Percentiles rank a stretch among this genome's conserved stretches.
Conservation (phyloP, 2,329 filamentous ascomycete genomes). For the Penicillium vulpinum region DNA sequence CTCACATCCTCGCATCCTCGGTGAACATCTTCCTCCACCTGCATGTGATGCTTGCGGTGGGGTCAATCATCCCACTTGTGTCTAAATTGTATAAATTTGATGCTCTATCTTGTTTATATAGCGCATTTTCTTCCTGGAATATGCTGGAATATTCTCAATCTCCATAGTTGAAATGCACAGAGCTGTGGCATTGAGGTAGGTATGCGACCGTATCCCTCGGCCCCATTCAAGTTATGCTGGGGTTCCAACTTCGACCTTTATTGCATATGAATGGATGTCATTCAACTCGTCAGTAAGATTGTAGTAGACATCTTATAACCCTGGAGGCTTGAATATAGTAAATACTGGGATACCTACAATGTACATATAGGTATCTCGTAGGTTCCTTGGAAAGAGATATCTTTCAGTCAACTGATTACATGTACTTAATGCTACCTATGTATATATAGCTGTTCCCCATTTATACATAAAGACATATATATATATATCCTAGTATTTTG, state of each 20-base stretch:
- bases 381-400: not conserved
- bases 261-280: not conserved
- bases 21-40: not conserved
- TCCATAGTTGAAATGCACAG: not conserved
- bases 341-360: not conserved
- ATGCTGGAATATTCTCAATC: not conserved
- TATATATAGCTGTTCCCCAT: too few species aligned
- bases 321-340: not conserved
- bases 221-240: not conserved
- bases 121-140: not conserved
- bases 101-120: not conserved
- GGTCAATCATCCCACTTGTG: not conserved
- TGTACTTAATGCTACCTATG: too few species aligned
- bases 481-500: not conserved
- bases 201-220: not conserved
- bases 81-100: not conserved
- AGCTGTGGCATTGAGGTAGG: not conserved
- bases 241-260: not conserved
- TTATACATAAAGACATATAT: too few species aligned
- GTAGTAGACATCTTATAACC: not conserved
- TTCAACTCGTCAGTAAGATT: not conserved
- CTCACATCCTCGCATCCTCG: not conserved
- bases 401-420: not conserved
- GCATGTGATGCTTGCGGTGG: constrained; percentile 2
- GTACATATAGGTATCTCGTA: not conserved